Evolutionary conservation across 139 green algal species (phyloP).

Genomic region (Closterium sp.): DNA sequence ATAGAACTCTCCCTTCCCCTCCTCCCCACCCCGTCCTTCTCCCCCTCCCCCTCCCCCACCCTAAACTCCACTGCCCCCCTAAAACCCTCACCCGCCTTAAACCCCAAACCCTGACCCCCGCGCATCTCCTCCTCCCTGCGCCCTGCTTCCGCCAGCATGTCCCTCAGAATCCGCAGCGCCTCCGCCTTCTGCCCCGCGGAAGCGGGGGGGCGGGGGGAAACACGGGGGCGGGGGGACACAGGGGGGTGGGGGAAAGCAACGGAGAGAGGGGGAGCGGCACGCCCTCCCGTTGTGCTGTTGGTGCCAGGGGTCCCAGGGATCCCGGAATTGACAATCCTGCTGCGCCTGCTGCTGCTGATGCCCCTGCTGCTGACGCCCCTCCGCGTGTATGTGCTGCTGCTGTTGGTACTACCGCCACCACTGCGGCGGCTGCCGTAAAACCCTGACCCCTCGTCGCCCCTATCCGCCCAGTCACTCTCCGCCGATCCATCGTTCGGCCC

Average conservation of each 20-base stretch:
- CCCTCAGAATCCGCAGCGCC: neutral
- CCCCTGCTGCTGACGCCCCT: neutral
- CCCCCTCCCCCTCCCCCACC: neutral
- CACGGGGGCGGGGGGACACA: neutral
- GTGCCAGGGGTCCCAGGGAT: too few species aligned
- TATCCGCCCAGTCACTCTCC: neutral
- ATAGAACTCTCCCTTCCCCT: neutral
- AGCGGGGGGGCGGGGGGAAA: too few species aligned
- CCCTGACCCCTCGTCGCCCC: neutral
- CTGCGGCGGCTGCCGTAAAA: neutral
- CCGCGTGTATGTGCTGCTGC: neutral
- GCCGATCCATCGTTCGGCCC: too few species aligned
- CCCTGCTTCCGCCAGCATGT: neutral
- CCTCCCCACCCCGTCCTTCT: neutral
- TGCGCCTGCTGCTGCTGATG: neutral
- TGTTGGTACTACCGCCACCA: neutral
- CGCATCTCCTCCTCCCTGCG: neutral
- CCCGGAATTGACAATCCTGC: neutral
- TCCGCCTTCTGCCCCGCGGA: neutral
- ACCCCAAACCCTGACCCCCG: neutral
- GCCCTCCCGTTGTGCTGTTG: neutral
- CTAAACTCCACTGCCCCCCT: neutral
- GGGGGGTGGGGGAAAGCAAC: neutral
- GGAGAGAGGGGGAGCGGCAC: neutral
- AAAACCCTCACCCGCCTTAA: neutral